These are phyloP conservation scores for Recurvomyces mirabilis DNA, from an alignment of 495 filamentous ascomycete species.

Conservation along the genomic window DNA sequence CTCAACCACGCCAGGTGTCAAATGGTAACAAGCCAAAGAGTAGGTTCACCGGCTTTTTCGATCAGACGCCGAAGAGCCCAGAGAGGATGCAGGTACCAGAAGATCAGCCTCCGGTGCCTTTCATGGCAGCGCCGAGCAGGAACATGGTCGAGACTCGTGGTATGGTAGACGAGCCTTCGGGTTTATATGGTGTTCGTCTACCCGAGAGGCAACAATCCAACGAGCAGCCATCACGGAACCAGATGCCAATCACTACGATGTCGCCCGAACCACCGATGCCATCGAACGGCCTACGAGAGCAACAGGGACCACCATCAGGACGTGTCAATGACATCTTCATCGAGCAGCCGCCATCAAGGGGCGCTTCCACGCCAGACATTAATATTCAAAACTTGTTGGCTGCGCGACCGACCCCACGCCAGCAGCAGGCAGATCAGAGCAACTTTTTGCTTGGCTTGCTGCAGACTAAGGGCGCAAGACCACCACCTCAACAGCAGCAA, in stretches of 20 bases:
- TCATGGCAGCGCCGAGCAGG: neutral
- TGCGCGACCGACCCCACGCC: slow-evolving; percentile 4
- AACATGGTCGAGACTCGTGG: neutral
- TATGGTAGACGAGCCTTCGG: slow-evolving; percentile 1
- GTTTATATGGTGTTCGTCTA: slow-evolving; percentile 1
- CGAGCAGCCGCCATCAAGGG: slow-evolving; percentile 8
- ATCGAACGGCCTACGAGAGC: neutral
- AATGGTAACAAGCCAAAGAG: slow-evolving; percentile 10
- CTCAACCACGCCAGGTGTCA: slow-evolving; percentile 1
- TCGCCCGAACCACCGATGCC: slow-evolving; percentile 8
- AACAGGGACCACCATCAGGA: slow-evolving; percentile 2
- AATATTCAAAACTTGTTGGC: slow-evolving; percentile 19
- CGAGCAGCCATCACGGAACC: neutral
- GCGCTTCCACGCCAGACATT: slow-evolving; percentile 14
- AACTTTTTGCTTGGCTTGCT: slow-evolving; percentile 29
- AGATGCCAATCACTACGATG: neutral
- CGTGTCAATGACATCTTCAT: slow-evolving; percentile 16
- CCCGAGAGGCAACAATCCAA: neutral
- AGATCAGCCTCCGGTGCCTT: neutral
- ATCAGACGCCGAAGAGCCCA: slow-evolving; percentile 18
- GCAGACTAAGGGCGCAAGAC: slow-evolving; percentile 23
- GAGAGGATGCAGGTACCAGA: slow-evolving; percentile 11
- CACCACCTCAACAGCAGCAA: slow-evolving; percentile 19
- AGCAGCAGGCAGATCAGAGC: slow-evolving; percentile 21
- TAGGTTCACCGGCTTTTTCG: slow-evolving; percentile 17